Percentiles rank a stretch among this genome's conserved stretches.
Conservation (phyloP, 1,284 basidiomycete genomes). For the Austroboletus niveus region DNA sequence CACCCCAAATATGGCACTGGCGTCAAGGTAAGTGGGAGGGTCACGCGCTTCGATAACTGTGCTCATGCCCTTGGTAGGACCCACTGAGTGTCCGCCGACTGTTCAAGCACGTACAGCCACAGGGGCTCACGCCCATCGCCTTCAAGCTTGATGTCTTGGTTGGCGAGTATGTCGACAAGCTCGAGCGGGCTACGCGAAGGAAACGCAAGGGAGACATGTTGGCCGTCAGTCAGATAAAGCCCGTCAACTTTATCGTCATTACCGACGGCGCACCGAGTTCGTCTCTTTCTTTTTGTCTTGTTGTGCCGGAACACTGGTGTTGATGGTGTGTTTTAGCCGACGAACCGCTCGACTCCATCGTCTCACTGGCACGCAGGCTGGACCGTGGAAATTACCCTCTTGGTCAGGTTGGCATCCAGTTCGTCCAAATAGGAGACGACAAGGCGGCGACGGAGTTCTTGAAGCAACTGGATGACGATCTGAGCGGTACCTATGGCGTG, state of each 20-base stretch:
- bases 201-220: constrained; percentile 29
- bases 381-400: constrained; percentile 40
- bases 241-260: constrained; percentile 58
- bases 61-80: constrained; percentile 20
- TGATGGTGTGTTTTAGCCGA: constrained; percentile 36
- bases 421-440: constrained; percentile 54
- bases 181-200: constrained; percentile 39
- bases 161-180: constrained; percentile 41
- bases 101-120: constrained; percentile 44
- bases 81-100: constrained; percentile 35
- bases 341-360: constrained; percentile 50
- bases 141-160: constrained; percentile 47
- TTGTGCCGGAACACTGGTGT: neutral
- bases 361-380: constrained; percentile 42
- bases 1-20: constrained; percentile 5
- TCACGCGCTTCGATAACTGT: too few species aligned
- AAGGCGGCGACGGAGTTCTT: constrained; percentile 45
- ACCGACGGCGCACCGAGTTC: constrained; percentile 61
- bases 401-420: constrained; percentile 55
- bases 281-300: constrained; percentile 14
- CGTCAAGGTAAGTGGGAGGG: constrained; percentile 18
- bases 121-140: constrained; percentile 49
- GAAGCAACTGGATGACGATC: constrained; percentile 39
- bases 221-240: constrained; percentile 43
- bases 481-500: constrained; percentile 34